Base-by-base conservation (phyloP, 2,329 filamentous ascomycete species). In the Arachnopeziza araneosa region DNA sequence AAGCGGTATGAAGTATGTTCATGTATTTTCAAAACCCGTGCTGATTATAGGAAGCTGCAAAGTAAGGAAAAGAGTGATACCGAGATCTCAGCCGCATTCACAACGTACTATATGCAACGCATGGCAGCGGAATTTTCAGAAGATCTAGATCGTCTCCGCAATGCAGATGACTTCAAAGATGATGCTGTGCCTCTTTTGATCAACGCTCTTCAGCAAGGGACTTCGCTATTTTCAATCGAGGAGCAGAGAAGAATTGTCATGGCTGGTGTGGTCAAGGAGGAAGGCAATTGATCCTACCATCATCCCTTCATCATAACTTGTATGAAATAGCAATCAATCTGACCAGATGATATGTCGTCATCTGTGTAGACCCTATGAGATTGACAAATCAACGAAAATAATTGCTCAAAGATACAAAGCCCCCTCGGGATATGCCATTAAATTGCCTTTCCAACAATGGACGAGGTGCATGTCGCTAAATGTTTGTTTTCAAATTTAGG, bases 41-140 rank as follows among this genome's bases (percentile, higher is more conserved):
- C 19, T 44, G n/a, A 23, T 36, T 51, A 6, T 21, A 26, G 2
- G 19, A 24, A 26, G 26, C 26, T 4, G 8, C 24, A 54, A n/a
- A 26, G 10, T 26, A 54, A 26, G 12, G 19, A n/a, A 10, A 52
- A 21, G 24, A 24, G 52, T 19, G 59, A 67, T 22, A 54, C 63
- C 23, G 64, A 70, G 52, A 57, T 69, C 24, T 57, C 64, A 10
- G 58, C 62, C 22, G 64, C 63, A 4, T 91, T 90, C 74, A 78
- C 80, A 9, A 77, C 84, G 10, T 87, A 84, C 71, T 91, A 91
- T 72, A 81, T 92, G 53, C 84, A 88, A 67, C 84, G 83, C 61
- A 78, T 85, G 6, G 90, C 89, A 0, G 77, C 79, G 55, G 89
- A 92, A 71, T 85, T 93, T 59, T 84, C 86, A 14, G 86, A 91